These are phyloP conservation scores for Geoglossum glabrum DNA, from an alignment of 495 filamentous ascomycete species.

Conservation along the genomic window DNA sequence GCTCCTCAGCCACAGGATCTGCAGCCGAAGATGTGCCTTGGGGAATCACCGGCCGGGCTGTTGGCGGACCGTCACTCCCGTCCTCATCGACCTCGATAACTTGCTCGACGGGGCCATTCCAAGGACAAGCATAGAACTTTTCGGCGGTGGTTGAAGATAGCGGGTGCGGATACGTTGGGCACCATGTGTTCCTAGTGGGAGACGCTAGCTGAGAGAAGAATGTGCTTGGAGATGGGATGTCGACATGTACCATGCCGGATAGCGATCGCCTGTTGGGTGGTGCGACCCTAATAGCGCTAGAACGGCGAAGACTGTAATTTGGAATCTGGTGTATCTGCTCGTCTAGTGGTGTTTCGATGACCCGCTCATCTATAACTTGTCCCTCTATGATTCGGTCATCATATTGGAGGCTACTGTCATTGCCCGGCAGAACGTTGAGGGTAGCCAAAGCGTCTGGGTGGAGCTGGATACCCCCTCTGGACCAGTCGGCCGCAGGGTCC, in stretches of 20 bases:
- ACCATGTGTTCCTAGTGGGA: slow-evolving; percentile 60
- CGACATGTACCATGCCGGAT: slow-evolving; percentile 41
- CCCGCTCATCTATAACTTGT: slow-evolving; percentile 25
- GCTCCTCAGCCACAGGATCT: not conserved
- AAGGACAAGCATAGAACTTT: slow-evolving; percentile 67
- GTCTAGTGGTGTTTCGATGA: slow-evolving; percentile 24
- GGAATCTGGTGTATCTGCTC: slow-evolving; percentile 20
- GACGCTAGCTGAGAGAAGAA: slow-evolving; percentile 72
- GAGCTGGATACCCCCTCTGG: slow-evolving; percentile 45
- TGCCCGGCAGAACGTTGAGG: slow-evolving; percentile 49
- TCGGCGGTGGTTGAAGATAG: slow-evolving; percentile 66
- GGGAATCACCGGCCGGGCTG: slow-evolving; percentile 28
- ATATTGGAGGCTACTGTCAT: slow-evolving; percentile 23
- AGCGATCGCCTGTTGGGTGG: slow-evolving; percentile 7
- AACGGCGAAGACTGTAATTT: slow-evolving; percentile 12
- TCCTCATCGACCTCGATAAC: slow-evolving; percentile 27
- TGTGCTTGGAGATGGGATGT: slow-evolving; percentile 74
- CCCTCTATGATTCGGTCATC: slow-evolving; percentile 24
- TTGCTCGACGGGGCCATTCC: slow-evolving; percentile 33
- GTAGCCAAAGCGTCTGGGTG: slow-evolving; percentile 60
- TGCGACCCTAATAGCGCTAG: not conserved
- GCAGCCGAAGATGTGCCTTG: not conserved
- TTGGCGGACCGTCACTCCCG: slow-evolving; percentile 39
- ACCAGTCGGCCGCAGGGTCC: slow-evolving; percentile 7
- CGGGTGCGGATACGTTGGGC: slow-evolving; percentile 22